These are phyloP conservation scores for Fonsecaea pugnacius DNA, from an alignment of 2,329 filamentous ascomycete species.

Conservation along the genomic window DNA sequence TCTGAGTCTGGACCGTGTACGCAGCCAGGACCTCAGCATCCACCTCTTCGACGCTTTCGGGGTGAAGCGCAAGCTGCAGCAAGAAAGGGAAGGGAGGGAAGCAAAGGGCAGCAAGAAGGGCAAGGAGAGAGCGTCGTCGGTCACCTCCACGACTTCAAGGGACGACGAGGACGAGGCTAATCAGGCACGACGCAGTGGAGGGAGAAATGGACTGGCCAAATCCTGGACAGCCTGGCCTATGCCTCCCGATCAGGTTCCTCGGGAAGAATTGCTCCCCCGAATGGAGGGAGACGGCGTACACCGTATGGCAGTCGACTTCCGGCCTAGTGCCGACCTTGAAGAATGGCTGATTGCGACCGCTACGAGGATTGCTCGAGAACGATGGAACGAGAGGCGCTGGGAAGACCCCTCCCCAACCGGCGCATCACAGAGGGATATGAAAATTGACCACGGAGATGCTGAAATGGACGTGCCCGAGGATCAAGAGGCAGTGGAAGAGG, in stretches of 20 bases:
- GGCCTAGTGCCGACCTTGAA: constrained; percentile 66
- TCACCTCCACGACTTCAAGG: neutral
- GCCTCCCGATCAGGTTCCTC: constrained; percentile 64
- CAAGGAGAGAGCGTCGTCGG: constrained; percentile 20
- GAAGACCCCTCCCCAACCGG: neutral
- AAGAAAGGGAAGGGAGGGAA: neutral
- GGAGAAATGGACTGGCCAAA: constrained; percentile 53
- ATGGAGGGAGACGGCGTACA: neutral
- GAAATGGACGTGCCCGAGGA: constrained; percentile 7
- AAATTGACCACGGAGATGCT: neutral
- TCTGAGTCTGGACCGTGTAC: constrained; percentile 65
- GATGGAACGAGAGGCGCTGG: constrained; percentile 44
- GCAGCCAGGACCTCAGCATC: constrained; percentile 69
- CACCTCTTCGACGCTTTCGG: constrained; percentile 81
- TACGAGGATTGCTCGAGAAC: constrained; percentile 69
- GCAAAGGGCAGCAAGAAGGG: constrained; percentile 20
- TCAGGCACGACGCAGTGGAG: constrained; percentile 29
- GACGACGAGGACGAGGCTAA: constrained; percentile 33
- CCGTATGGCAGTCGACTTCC: constrained; percentile 10
- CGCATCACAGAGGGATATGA: neutral
- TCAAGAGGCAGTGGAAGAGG: neutral
- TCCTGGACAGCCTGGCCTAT: constrained; percentile 88
- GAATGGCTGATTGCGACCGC: constrained; percentile 72
- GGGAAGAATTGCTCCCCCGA: constrained; percentile 55
- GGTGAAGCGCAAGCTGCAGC: constrained; percentile 59